phyloP scores from a whole-genome alignment of 2,329 filamentous ascomycete species.

The Cytospora leucostoma region DNA sequence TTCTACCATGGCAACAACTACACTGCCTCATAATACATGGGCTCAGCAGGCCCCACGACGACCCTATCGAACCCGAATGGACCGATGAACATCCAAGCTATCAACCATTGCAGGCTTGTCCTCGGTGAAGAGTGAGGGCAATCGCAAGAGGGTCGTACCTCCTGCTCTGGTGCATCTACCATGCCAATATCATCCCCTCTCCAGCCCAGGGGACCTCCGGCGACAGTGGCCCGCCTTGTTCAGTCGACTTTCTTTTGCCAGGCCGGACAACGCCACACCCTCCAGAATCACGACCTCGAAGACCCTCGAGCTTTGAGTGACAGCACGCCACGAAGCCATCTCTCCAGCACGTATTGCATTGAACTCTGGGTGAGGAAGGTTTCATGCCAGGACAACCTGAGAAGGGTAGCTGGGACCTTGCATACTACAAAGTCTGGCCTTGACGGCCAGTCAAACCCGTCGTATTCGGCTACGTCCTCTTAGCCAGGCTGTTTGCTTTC shows the following conservation, averaged over 20 bases:
- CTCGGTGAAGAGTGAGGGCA: too few species aligned
- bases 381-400: not conserved
- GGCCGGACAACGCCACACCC: not conserved
- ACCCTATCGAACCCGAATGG: too few species aligned
- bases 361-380: not conserved
- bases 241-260: not conserved
- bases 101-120: too few species aligned
- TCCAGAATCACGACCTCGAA: slow-evolving; percentile 1
- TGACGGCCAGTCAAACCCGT: not conserved
- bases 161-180: too few species aligned
- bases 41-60: too few species aligned
- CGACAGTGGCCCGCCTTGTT: not conserved
- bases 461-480: not conserved
- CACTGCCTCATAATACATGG: too few species aligned
- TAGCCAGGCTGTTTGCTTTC: not conserved
- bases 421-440: not conserved
- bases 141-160: too few species aligned
- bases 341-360: not conserved
- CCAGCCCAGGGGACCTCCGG: too few species aligned
- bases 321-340: not conserved
- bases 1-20: too few species aligned
- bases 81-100: too few species aligned
- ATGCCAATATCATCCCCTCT: too few species aligned
- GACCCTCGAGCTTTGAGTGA: slow-evolving; percentile 12
- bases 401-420: not conserved